These are phyloP conservation scores for Pseudisothecium myosuroides DNA, from an alignment of 225 moss, liverwort and hornwort species.

Conservation along the genomic window DNA sequence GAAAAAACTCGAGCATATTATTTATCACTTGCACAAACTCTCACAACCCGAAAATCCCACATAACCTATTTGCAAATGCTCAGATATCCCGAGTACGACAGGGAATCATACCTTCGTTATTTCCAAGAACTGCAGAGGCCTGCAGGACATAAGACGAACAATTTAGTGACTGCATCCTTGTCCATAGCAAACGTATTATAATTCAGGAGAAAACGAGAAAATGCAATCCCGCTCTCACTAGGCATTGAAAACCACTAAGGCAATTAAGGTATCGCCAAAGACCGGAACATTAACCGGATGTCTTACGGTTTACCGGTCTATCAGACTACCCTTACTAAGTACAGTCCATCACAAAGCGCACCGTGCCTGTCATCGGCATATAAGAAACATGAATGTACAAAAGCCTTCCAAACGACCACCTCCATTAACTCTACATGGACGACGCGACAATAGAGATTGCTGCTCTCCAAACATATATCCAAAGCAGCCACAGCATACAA, in stretches of 20 bases:
- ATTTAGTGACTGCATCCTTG: background rate
- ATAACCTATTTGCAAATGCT: background rate
- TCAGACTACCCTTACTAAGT: background rate
- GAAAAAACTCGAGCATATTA: background rate
- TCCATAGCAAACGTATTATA: background rate
- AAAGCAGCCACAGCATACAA: background rate
- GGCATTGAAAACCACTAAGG: background rate
- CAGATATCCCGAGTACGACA: background rate
- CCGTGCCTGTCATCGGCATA: background rate
- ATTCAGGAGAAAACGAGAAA: background rate
- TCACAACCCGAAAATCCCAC: background rate
- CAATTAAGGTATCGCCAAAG: background rate
- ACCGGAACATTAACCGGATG: background rate
- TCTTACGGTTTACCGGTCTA: background rate
- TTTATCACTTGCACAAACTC: background rate
- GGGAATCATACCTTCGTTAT: slow-evolving; percentile 20
- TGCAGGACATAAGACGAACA: slow-evolving; percentile 4
- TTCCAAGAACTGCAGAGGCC: slow-evolving; percentile 32
- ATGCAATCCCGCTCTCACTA: background rate
- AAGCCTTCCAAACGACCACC: background rate
- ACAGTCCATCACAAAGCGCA: background rate
- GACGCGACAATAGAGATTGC: background rate
- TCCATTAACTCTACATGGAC: background rate
- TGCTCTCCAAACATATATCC: background rate
- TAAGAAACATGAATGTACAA: background rate